phyloP scores from a whole-genome alignment of 1,284 basidiomycete species.

The Ganoderma multipileum region DNA sequence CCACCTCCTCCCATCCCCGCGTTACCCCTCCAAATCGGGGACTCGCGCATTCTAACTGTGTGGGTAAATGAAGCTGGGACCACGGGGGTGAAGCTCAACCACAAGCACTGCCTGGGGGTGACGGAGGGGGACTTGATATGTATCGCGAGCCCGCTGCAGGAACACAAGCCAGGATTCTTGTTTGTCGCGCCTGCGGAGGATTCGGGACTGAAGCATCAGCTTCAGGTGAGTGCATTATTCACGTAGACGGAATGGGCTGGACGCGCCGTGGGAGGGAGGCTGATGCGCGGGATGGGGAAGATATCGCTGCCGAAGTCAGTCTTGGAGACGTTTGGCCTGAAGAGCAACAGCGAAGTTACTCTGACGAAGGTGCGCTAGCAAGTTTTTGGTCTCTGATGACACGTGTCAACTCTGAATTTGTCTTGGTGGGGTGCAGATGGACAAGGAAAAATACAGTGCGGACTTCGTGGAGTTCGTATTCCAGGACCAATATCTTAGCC shows the following conservation, averaged over 20 bases:
- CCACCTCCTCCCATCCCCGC: slow-evolving; percentile 38
- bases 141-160: slow-evolving; percentile 53
- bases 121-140: slow-evolving; percentile 74
- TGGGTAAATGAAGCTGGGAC: slow-evolving; percentile 78
- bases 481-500: slow-evolving; percentile 90
- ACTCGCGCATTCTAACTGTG: slow-evolving; percentile 63
- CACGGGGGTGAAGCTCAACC: slow-evolving; percentile 67
- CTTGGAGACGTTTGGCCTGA: slow-evolving; percentile 71
- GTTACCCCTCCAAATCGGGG: slow-evolving; percentile 64
- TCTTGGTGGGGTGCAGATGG: slow-evolving; percentile 55
- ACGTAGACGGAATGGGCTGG: not conserved
- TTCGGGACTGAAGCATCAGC: slow-evolving; percentile 59
- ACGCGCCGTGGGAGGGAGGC: not conserved
- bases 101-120: slow-evolving; percentile 76
- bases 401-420: not conserved
- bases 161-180: slow-evolving; percentile 60
- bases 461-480: slow-evolving; percentile 91
- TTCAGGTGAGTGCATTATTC: slow-evolving; percentile 56
- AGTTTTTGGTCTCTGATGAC: slow-evolving; percentile 2
- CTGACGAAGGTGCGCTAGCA: slow-evolving; percentile 63
- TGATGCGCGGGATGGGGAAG: slow-evolving; percentile 43
- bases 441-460: slow-evolving; percentile 67
- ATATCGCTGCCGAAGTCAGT: slow-evolving; percentile 76
- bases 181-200: slow-evolving; percentile 74
- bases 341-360: slow-evolving; percentile 73